A percentile compares a stretch with the other conserved stretches of the same genome.
Evolutionary conservation across 208 protist genomes (phyloP).

Genomic region (Trypanosoma cruzi): DNA sequence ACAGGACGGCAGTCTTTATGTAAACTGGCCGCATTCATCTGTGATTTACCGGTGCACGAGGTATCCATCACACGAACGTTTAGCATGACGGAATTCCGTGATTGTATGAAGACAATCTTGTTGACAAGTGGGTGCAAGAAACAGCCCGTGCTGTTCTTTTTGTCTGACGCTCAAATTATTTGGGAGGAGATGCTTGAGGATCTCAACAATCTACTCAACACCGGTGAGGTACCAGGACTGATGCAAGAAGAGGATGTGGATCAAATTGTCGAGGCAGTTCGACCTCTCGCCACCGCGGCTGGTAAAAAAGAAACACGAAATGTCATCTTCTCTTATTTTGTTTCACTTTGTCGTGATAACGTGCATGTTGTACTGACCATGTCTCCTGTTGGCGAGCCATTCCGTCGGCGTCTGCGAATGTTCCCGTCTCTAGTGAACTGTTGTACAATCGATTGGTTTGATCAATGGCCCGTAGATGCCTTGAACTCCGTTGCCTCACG

Average conservation of each 20-base stretch:
- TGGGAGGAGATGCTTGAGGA: constrained; percentile 97
- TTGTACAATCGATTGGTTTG: constrained; percentile 98
- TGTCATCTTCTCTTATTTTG: constrained; percentile 94
- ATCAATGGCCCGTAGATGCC: constrained; percentile 95
- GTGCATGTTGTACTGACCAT: constrained; percentile 97
- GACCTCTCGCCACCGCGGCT: constrained; percentile 82
- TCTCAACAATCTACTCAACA: constrained; percentile 98
- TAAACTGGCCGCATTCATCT: constrained; percentile 94
- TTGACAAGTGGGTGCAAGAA: constrained; percentile 85
- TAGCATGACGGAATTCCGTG: constrained; percentile 94
- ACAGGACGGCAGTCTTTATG: constrained; percentile 96
- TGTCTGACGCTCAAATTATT: constrained; percentile 96
- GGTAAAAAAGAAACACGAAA: constrained; percentile 94
- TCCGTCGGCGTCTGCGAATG: constrained; percentile 95
- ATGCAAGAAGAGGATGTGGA: constrained; percentile 96
- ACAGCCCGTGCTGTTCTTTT: constrained; percentile 93
- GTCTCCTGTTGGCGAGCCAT: constrained; percentile 96
- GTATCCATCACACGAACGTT: constrained; percentile 93
- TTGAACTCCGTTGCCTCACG: constrained; percentile 90
- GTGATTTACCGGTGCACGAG: constrained; percentile 88
- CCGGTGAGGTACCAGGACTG: constrained; percentile 97
- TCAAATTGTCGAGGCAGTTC: constrained; percentile 91
- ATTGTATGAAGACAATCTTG: constrained; percentile 93
- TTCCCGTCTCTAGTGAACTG: constrained; percentile 98
- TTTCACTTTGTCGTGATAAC: constrained; percentile 93